Evolutionary conservation across 805 yeast genomes (phyloP).

Genomic region (Zygosaccharomyces lentus): DNA sequence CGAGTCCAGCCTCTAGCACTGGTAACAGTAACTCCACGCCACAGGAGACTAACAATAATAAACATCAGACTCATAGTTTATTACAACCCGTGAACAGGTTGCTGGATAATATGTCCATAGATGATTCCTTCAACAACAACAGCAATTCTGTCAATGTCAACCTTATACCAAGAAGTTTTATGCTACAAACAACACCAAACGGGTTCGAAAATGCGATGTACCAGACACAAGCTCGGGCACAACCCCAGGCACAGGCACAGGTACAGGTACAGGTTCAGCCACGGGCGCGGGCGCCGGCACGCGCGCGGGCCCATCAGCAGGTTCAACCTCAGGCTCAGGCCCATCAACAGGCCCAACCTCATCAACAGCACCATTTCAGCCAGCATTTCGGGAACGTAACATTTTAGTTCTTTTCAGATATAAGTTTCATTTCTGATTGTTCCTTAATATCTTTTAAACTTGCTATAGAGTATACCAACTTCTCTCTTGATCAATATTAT

Average conservation of each 20-base stretch:
- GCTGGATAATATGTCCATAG: constrained; percentile 23
- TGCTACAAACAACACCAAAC: constrained; percentile 9
- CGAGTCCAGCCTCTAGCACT: constrained; percentile 3
- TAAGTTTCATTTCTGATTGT: neutral
- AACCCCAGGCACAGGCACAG: no score
- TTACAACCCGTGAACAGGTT: constrained; percentile 16
- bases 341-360: constrained; percentile 2
- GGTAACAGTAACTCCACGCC: neutral
- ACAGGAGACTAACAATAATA: neutral
- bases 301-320: neutral
- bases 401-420: constrained; percentile 7
- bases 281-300: no score
- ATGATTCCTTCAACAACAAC: constrained; percentile 18
- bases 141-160: constrained; percentile 8
- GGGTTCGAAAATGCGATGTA: constrained; percentile 2
- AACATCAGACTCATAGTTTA: constrained; percentile 10
- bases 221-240: neutral
- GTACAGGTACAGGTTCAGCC: neutral
- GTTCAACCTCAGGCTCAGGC: neutral
- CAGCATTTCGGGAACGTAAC: constrained; percentile 18
- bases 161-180: constrained; percentile 23
- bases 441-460: neutral
- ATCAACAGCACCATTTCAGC: constrained; percentile 8
- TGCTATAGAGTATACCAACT: neutral
- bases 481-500: neutral